Evolutionary conservation across 1,284 basidiomycete species (phyloP), one percentile per base, ranked within the genome.

Genomic region (Baeospora myosura): DNA sequence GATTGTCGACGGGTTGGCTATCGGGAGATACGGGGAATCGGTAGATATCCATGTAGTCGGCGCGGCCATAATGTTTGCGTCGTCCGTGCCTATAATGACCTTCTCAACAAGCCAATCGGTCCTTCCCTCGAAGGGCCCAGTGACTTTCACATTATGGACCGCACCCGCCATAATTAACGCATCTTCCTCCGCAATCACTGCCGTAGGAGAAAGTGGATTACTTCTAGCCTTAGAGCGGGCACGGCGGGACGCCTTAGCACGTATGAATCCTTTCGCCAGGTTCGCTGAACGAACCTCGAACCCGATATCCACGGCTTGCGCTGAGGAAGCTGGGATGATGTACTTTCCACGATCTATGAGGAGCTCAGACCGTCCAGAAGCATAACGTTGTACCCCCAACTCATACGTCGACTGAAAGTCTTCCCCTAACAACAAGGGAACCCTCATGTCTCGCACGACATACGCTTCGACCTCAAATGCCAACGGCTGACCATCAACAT

Each of bases 401-500:
- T 53, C 51, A 35, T 57, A 57, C 2, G 44, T 32, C 3, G 41
- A 28, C 7, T 57, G 55, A 47, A 54, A 59, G 30, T 59, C 58
- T 24, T 58, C 53, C 10, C 58, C 58, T 2, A 60, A 35, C 0
- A 60, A 44, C 0, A 59, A 20, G 0, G 51, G 53, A 0, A 54
- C 48, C 0, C 44, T 42, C 58, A 60, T 60, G 12, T 48, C 46
- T 1, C 47, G 38, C 0, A 60, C 57, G 0, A 60, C 52, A 38
- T 61, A 61, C 2, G 54, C 55, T 42, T 61, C 59, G 0, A 42
- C 41, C 3, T 48, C 44, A n/a, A 57, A 42, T 6, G 38, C 24
- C 0, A 60, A 18, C 0, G 38, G 12, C 8, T 7, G 3, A 2
- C 50, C 53, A 1, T 46, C 42, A 1, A 17, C n/a, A 1, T 39